phyloP scores from a whole-genome alignment of 306 rosid genomes.

The Pueraria montana region DNA sequence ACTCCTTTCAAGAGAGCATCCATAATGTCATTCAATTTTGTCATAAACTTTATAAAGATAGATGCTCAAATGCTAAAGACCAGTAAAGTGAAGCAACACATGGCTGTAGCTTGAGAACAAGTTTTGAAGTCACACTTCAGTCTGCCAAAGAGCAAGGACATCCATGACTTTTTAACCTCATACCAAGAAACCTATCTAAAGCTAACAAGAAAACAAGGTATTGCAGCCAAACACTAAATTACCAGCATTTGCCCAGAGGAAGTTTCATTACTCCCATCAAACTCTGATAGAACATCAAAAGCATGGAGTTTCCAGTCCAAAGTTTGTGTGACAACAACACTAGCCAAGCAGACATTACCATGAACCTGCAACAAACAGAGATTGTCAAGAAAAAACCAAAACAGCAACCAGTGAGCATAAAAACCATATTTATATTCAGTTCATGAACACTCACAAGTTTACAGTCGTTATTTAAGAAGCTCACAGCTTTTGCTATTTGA shows the following conservation, averaged over 20 bases:
- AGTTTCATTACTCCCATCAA: conserved; percentile 78
- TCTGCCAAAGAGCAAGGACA: conserved; percentile 18
- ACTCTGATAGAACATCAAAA: conserved; percentile 95
- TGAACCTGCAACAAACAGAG: conserved; percentile 74
- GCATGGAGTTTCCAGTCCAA: conserved; percentile 99
- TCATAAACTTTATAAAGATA: conserved; percentile 8
- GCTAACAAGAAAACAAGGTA: conserved; percentile 1
- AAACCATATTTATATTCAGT: not conserved
- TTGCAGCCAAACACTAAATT: conserved; percentile 51
- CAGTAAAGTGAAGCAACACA: conserved; percentile 29
- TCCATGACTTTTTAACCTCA: conserved; percentile 9
- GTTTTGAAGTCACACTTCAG: conserved; percentile 16
- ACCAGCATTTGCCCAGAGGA: conserved; percentile 89
- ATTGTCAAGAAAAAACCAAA: conserved; percentile 41
- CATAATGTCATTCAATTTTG: conserved; percentile 17
- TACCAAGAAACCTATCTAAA: conserved; percentile 14
- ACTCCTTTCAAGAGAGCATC: conserved; percentile 34
- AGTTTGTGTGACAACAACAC: conserved; percentile 96
- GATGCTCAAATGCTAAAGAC: conserved; percentile 19
- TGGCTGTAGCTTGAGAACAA: conserved; percentile 42
- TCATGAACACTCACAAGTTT: conserved; percentile 79
- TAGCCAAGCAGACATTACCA: conserved; percentile 91
- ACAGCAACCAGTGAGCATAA: conserved; percentile 2
- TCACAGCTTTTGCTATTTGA: conserved; percentile 97
- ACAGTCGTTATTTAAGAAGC: conserved; percentile 98